Evolutionary conservation across 2,329 filamentous ascomycete species (phyloP).

Genomic region (Aspergillus tamarii): DNA sequence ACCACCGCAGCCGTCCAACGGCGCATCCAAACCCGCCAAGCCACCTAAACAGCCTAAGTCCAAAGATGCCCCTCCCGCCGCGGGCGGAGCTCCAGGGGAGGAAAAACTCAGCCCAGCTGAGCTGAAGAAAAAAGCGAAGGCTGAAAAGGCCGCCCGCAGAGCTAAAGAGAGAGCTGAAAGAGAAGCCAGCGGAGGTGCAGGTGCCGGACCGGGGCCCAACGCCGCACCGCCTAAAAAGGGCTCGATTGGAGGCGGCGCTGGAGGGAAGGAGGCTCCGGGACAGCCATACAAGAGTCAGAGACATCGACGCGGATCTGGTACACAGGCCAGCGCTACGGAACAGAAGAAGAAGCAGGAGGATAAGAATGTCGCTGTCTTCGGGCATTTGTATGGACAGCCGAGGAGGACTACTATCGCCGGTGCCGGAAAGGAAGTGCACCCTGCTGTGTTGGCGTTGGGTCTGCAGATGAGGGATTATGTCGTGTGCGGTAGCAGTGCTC

Average conservation of each 20-base stretch:
- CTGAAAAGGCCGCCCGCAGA: constrained; percentile 85
- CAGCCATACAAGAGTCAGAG: constrained; percentile 35
- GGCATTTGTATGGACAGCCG: constrained; percentile 78
- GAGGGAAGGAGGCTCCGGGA: constrained; percentile 27
- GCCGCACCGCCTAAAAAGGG: constrained; percentile 35
- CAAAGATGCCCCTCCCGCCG: constrained; percentile 28
- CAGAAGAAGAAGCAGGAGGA: constrained; percentile 61
- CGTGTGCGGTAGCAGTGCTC: constrained; percentile 84
- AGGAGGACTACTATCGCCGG: constrained; percentile 66
- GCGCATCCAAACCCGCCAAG: constrained; percentile 24
- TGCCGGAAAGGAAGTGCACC: constrained; percentile 75
- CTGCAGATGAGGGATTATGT: constrained; percentile 89
- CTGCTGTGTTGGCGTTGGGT: constrained; percentile 79
- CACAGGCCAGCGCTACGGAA: constrained; percentile 40
- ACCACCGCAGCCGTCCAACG: constrained; percentile 27
- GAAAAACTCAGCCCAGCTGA: constrained; percentile 61
- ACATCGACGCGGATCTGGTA: constrained; percentile 38
- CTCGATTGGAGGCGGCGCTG: constrained; percentile 23
- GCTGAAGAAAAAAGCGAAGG: constrained; percentile 85
- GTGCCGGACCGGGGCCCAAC: constrained; percentile 14
- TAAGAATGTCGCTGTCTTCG: constrained; percentile 75
- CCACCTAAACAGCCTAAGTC: constrained; percentile 26
- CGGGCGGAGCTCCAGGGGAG: constrained; percentile 30
- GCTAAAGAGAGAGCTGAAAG: constrained; percentile 67
- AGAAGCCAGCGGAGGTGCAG: constrained; percentile 42